phyloP scores from a whole-genome alignment of 2,329 filamentous ascomycete species.

The Dactylellina sp. region DNA sequence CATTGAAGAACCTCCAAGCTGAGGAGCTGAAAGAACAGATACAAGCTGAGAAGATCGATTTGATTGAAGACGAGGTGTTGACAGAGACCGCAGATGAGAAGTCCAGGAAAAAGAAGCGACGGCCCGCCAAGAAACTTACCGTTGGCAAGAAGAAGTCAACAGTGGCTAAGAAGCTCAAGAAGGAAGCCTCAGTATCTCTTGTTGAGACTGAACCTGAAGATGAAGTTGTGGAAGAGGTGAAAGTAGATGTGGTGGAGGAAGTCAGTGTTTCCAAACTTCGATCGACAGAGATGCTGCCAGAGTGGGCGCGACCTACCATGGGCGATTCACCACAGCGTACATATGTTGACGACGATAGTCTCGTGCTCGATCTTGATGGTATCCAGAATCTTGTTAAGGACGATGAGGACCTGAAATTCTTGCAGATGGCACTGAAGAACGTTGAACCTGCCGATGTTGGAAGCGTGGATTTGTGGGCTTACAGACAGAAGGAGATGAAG shows the following conservation, averaged over 20 bases:
- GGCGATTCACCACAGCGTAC: slow-evolving; percentile 72
- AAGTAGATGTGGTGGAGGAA: slow-evolving; percentile 59
- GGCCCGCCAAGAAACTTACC: slow-evolving; percentile 67
- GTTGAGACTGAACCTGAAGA: slow-evolving; percentile 67
- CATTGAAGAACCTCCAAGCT: slow-evolving; percentile 43
- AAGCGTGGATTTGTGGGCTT: slow-evolving; percentile 74
- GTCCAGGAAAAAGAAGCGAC: slow-evolving; percentile 59
- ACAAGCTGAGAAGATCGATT: slow-evolving; percentile 59
- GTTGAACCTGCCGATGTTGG: slow-evolving; percentile 68
- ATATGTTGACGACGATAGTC: slow-evolving; percentile 73
- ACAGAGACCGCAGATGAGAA: slow-evolving; percentile 59
- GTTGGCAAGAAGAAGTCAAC: slow-evolving; percentile 68
- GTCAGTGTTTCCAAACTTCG: slow-evolving; percentile 60
- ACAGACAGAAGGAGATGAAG: slow-evolving; percentile 79
- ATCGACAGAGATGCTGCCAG: slow-evolving; percentile 31
- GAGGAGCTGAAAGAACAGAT: slow-evolving; percentile 34
- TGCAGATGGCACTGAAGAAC: slow-evolving; percentile 68
- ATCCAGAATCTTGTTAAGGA: slow-evolving; percentile 77
- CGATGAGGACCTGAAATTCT: slow-evolving; percentile 73
- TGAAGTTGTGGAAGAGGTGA: slow-evolving; percentile 65
- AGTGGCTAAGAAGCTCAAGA: slow-evolving; percentile 54
- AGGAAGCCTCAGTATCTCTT: slow-evolving; percentile 10
- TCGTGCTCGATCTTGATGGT: slow-evolving; percentile 77
- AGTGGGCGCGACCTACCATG: slow-evolving; percentile 66
- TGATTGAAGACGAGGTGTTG: slow-evolving; percentile 67